These are phyloP conservation scores for Pseudomonodictys pantanalensis DNA, from an alignment of 495 filamentous ascomycete genomes.

Conservation along the genomic window DNA sequence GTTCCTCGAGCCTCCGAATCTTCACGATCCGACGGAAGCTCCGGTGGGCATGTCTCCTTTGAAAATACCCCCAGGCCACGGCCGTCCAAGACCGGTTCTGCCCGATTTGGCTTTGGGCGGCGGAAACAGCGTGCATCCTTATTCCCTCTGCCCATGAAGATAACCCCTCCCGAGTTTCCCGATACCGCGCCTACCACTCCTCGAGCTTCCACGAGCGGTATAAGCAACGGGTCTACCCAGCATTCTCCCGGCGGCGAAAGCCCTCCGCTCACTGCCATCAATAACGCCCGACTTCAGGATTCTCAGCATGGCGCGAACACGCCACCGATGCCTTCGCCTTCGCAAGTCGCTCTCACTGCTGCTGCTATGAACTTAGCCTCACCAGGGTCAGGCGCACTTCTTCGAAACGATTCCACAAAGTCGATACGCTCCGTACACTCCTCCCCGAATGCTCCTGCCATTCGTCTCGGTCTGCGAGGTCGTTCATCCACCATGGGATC, in stretches of 20 bases:
- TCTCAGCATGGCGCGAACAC: conserved; percentile 44
- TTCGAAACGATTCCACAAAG: conserved; percentile 61
- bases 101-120: conserved; percentile 77
- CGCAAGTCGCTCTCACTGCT: conserved; percentile 51
- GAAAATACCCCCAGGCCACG: conserved; percentile 63
- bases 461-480: conserved; percentile 57
- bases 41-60: conserved; percentile 66
- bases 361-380: conserved; percentile 41
- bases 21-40: conserved; percentile 83
- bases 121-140: conserved; percentile 77
- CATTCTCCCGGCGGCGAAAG: conserved; percentile 34
- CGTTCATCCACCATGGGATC: conserved; percentile 92
- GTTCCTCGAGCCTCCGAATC: conserved; percentile 81
- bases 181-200: conserved; percentile 47
- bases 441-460: conserved; percentile 40
- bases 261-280: conserved; percentile 37
- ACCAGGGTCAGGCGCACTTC: conserved; percentile 44
- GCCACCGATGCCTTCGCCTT: conserved; percentile 57
- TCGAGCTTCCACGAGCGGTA: conserved; percentile 49
- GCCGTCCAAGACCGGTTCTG: conserved; percentile 62
- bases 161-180: conserved; percentile 36
- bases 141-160: conserved; percentile 79
- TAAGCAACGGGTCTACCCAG: conserved; percentile 33
- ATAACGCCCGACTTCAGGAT: conserved; percentile 38
- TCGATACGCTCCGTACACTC: conserved; percentile 69